Evolutionary conservation across 2,329 filamentous ascomycete genomes (phyloP).

Genomic region (Aspergillus sp.): DNA sequence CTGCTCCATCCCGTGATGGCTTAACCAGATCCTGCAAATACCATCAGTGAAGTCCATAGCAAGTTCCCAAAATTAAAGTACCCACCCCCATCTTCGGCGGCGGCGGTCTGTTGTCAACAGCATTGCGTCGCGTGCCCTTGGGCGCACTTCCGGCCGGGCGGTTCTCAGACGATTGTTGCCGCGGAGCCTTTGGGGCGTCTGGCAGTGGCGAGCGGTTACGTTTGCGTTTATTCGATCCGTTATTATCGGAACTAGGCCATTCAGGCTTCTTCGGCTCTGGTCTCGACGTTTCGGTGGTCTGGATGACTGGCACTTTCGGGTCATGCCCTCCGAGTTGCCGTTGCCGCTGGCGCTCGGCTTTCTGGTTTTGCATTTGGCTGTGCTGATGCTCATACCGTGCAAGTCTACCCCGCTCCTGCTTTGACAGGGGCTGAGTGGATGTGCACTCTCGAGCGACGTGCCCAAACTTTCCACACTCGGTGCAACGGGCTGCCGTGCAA

Average conservation of each 20-base stretch:
- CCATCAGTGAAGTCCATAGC: background rate
- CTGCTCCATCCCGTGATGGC: slow-evolving; percentile 30
- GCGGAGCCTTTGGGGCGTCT: slow-evolving; percentile 16
- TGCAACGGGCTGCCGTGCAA: slow-evolving; percentile 35
- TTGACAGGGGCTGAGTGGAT: slow-evolving; percentile 24
- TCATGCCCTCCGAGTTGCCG: slow-evolving; percentile 37
- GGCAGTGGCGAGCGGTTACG: slow-evolving; percentile 16
- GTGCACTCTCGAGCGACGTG: slow-evolving; percentile 30
- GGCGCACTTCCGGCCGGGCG: slow-evolving; percentile 16
- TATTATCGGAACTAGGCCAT: slow-evolving; percentile 6
- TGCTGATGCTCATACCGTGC: slow-evolving; percentile 29
- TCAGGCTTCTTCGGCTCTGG: slow-evolving; percentile 7
- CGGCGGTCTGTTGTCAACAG: slow-evolving; percentile 17
- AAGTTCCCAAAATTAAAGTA: slow-evolving; percentile 1
- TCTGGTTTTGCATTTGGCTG: slow-evolving; percentile 23
- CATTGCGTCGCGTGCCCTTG: slow-evolving; percentile 14
- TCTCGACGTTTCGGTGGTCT: slow-evolving; percentile 14
- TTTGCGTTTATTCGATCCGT: slow-evolving; percentile 23
- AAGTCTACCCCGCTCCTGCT: slow-evolving; percentile 27
- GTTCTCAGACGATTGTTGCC: slow-evolving; percentile 18
- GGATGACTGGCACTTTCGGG: slow-evolving; percentile 34
- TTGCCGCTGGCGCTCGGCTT: slow-evolving; percentile 29
- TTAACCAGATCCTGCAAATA: slow-evolving; percentile 27
- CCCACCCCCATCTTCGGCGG: slow-evolving; percentile 11
- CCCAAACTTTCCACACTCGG: slow-evolving; percentile 36